Evolutionary conservation across 345 rosid genomes (phyloP), one percentile per base, ranked within the genome.

Genomic region (Salix koriyanagi): DNA sequence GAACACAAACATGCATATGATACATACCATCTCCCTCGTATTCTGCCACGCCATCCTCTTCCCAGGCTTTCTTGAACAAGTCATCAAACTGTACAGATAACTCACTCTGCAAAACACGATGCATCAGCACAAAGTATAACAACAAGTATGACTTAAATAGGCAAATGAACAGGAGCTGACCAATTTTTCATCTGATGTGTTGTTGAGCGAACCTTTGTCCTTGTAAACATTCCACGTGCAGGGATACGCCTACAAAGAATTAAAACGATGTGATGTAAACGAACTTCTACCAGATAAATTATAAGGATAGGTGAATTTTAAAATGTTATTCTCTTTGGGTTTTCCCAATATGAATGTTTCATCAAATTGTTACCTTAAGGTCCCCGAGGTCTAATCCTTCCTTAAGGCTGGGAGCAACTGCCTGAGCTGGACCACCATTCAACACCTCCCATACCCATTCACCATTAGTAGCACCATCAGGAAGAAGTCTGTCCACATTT

Each of bases 31-130:
- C 96, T 75, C 73, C 84, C 81, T 83, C 96, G 69, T 67, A 71
- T 78, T 86, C 88, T 48, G 84, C 77, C 75, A 76, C 83, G 70
- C 72, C 73, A 70, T 89, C 97, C 75, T 91, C 97, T 84, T 95
- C 98, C 99, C 97, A 95, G 58, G 95, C 98, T 84, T 84, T 89
- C 79, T 89, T 86, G 86, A 95, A 90, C 80, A 95, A 86, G 79
- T 93, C 94, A 78, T 90, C 97, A 87, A 95, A 90, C 83, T 93
- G 97, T 75, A 93, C 87, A 76, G 97, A 91, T 80, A 93, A 75
- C 83, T 89, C 90, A 70, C 75, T 89, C 99, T 95, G 89, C 83
- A 82, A 71, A 82, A 72, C 11, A 67, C 41, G 73, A 72, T 15
- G 61, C 62, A 39, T 44, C 36, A 79, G 34, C 73, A 75, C 58